phyloP scores from a whole-genome alignment of 768 basidiomycete species.

The Cystofilobasidium bisporidii region DNA sequence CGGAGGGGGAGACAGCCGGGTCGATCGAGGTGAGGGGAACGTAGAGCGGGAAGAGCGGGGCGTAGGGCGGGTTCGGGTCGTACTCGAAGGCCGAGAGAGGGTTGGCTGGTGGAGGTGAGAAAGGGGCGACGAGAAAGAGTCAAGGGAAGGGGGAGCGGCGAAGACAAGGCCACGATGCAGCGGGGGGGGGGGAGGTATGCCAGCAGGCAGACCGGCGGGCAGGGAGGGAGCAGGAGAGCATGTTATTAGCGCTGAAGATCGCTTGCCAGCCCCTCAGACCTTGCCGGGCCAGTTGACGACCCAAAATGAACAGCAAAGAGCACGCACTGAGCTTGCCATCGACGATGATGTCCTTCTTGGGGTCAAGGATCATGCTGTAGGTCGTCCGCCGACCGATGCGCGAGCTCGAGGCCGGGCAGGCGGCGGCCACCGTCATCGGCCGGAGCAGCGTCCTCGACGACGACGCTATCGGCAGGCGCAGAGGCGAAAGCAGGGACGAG shows the following conservation, averaged over 20 bases:
- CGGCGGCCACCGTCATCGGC: not conserved
- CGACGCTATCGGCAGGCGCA: not conserved
- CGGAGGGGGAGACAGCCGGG: constrained; percentile 18
- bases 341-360: constrained; percentile 13
- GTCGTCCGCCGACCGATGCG: not conserved
- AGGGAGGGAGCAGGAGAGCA: not conserved
- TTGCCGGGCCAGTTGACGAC: too few relatives aligned
- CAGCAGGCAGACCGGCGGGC: not conserved
- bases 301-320: too few relatives aligned
- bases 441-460: not conserved
- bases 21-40: constrained; percentile 31
- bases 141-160: not conserved
- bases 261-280: too few relatives aligned
- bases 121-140: not conserved
- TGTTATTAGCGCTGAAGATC: not conserved
- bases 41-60: constrained; percentile 30
- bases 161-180: not conserved
- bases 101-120: constrained; percentile 4
- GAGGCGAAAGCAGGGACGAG: not conserved
- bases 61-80: constrained; percentile 15
- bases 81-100: constrained; percentile 22
- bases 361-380: not conserved
- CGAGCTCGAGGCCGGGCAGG: constrained; percentile 1
- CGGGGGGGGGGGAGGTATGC: too few relatives aligned
- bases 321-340: constrained; percentile 14